These are phyloP conservation scores for Didymella arachidicola DNA, from an alignment of 2,329 filamentous ascomycete species.

Conservation along the genomic window DNA sequence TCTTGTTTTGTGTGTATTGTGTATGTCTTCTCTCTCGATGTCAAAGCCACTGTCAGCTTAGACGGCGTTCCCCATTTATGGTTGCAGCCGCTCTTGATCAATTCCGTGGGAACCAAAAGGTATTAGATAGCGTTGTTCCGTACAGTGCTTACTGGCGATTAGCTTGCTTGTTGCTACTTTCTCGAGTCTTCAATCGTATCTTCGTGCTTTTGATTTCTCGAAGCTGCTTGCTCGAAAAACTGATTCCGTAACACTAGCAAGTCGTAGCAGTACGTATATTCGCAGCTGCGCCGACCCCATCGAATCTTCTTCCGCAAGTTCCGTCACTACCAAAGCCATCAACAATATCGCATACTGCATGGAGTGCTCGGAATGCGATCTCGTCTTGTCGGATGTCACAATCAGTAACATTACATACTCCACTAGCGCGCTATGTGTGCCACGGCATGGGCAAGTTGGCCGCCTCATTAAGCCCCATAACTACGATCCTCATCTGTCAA, in stretches of 20 bases:
- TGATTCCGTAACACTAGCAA: not conserved
- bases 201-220: not conserved
- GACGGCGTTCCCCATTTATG: not conserved
- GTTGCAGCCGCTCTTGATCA: not conserved
- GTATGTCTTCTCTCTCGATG: too few species aligned
- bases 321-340: too few species aligned
- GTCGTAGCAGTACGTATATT: not conserved
- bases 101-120: conserved; percentile 3
- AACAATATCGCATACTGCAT: too few species aligned
- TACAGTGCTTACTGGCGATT: not conserved
- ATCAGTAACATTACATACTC: too few species aligned
- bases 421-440: too few species aligned
- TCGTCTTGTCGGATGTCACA: too few species aligned
- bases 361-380: too few species aligned
- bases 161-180: not conserved
- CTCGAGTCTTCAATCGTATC: not conserved
- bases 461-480: too few species aligned
- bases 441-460: too few species aligned
- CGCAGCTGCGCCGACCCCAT: not conserved
- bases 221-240: not conserved
- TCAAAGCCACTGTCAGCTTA: not conserved
- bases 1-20: too few species aligned
- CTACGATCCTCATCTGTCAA: too few species aligned
- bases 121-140: conserved; percentile 1
- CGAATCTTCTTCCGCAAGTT: too few species aligned